phyloP scores from a whole-genome alignment of 2,329 filamentous ascomycete genomes.

The Neocucurbitaria cava region DNA sequence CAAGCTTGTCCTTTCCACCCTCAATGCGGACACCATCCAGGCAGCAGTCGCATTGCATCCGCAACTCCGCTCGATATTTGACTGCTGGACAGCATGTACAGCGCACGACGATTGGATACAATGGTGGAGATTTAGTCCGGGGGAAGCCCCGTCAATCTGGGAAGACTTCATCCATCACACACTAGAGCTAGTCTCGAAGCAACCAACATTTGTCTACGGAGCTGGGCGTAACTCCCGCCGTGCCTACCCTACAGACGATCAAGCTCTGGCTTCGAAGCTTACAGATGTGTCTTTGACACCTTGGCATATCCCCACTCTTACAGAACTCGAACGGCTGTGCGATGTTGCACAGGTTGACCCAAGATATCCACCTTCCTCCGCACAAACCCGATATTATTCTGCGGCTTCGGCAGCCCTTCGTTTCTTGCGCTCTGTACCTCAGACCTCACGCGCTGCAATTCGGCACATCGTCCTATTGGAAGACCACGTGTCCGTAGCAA shows the following conservation, averaged over 20 bases:
- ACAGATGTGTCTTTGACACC: not conserved
- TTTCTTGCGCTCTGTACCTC: not conserved
- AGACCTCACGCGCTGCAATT: not conserved
- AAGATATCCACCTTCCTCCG: not conserved
- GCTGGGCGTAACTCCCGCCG: too few species aligned
- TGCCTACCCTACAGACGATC: not conserved
- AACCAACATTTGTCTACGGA: not conserved
- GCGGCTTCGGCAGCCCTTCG: conserved; percentile 1
- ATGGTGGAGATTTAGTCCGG: not conserved
- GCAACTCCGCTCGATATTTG: not conserved
- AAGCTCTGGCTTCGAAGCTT: not conserved
- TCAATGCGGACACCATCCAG: not conserved
- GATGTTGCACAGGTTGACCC: not conserved
- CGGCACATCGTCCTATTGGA: conserved; percentile 1
- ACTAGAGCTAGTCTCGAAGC: not conserved
- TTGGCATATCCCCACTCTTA: not conserved
- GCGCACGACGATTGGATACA: not conserved
- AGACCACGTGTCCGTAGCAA: not conserved
- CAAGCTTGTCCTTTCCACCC: too few species aligned
- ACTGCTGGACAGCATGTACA: not conserved
- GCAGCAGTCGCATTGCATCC: not conserved
- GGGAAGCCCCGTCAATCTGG: not conserved
- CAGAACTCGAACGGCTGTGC: not conserved
- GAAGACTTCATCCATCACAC: not conserved
- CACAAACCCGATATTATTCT: not conserved